Percentiles rank a stretch among this genome's conserved stretches.
These are phyloP conservation scores for Forsythia viridissima DNA, from an alignment of 257 asterid species.

Conservation along the genomic window DNA sequence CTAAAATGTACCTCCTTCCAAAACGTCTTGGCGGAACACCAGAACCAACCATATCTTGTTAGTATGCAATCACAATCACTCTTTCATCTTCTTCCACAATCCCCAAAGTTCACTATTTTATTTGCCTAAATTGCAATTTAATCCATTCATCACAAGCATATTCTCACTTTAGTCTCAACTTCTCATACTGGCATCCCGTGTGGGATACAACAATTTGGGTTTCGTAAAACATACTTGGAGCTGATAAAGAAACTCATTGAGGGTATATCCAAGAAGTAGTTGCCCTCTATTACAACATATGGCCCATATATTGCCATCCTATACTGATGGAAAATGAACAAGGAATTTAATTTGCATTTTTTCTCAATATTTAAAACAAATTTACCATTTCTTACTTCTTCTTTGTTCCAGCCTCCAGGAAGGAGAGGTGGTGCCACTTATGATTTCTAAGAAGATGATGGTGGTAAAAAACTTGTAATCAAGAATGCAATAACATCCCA, in stretches of 20 bases:
- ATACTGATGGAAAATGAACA: neutral
- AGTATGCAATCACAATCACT: neutral
- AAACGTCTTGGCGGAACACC: neutral
- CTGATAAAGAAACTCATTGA: neutral
- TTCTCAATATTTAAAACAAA: neutral
- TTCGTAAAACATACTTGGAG: neutral
- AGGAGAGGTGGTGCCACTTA: neutral
- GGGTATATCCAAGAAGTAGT: neutral
- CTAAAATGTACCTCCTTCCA: neutral
- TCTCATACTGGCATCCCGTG: neutral
- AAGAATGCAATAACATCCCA: neutral
- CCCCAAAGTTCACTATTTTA: neutral
- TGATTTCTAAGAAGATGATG: neutral
- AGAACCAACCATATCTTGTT: neutral
- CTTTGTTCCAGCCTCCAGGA: neutral
- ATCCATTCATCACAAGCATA: neutral
- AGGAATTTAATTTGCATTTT: neutral
- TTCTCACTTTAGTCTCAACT: neutral
- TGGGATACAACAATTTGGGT: neutral
- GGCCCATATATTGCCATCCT: neutral
- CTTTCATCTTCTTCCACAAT: neutral
- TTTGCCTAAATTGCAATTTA: neutral
- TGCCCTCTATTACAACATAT: neutral
- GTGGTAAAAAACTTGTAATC: neutral
- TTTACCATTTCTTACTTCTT: neutral